phyloP scores from a whole-genome alignment of 1,139 yeast genomes.

The Blastobotrys petasosporus region DNA sequence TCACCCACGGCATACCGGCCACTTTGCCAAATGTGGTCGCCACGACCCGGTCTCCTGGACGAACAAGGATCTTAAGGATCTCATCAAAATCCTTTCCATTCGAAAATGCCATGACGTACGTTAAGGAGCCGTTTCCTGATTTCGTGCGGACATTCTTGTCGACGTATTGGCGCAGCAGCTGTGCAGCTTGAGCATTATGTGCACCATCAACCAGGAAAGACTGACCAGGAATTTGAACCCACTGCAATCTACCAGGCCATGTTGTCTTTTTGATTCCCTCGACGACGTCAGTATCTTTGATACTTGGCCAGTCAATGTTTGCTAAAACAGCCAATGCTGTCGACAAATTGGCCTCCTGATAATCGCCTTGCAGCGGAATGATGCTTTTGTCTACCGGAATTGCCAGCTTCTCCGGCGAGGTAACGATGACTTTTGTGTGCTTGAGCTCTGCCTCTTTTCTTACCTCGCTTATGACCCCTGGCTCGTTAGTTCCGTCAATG shows the following conservation, averaged over 20 bases:
- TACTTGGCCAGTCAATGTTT: conserved; percentile 16
- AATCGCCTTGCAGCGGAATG: conserved; percentile 63
- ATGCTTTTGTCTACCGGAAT: conserved; percentile 21
- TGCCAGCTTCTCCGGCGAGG: conserved; percentile 12
- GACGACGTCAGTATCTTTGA: conserved; percentile 33
- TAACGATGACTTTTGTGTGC: conserved; percentile 5
- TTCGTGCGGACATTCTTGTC: conserved; percentile 13
- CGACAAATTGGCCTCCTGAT: conserved; percentile 64
- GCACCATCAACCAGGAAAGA: conserved; percentile 81
- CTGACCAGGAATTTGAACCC: conserved; percentile 50
- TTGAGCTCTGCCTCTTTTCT: conserved; percentile 12
- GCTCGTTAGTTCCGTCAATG: conserved; percentile 62
- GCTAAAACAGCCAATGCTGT: conserved; percentile 58
- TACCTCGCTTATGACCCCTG: conserved; percentile 44
- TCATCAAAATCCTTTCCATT: conserved; percentile 57
- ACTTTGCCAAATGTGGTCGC: conserved; percentile 62
- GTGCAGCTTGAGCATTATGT: conserved; percentile 81
- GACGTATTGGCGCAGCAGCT: conserved; percentile 50
- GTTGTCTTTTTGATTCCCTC: conserved; percentile 44
- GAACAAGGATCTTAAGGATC: conserved; percentile 48
- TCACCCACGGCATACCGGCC: conserved; percentile 92
- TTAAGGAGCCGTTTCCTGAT: conserved; percentile 36
- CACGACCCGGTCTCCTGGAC: conserved; percentile 48
- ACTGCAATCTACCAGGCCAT: conserved; percentile 41
- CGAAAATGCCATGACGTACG: conserved; percentile 70